Conservation (phyloP, 805 yeast species). For the Hanseniaspora lindneri region DNA sequence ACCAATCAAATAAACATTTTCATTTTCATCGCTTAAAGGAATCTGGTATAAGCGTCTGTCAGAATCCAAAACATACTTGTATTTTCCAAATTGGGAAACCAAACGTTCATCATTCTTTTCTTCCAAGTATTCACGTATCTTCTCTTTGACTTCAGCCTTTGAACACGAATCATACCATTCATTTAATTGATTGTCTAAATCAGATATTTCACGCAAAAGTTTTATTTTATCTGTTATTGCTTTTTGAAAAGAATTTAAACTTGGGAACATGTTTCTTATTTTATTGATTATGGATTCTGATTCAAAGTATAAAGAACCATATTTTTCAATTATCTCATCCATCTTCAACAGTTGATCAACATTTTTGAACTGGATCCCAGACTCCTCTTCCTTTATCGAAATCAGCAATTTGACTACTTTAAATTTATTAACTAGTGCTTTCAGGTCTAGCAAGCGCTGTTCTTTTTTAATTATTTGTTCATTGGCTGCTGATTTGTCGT, state of each 20-base stretch:
- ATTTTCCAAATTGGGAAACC: slow-evolving; percentile 6
- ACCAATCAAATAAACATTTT: neutral
- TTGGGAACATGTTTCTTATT: neutral
- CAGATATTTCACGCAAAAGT: neutral
- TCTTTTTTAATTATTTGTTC: neutral
- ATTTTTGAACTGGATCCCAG: slow-evolving; percentile 30
- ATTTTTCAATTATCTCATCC: slow-evolving; percentile 1
- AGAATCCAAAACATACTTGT: neutral
- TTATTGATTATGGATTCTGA: neutral
- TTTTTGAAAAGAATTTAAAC: neutral
- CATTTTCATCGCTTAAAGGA: neutral
- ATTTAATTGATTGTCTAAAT: neutral
- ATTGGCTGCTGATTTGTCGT: slow-evolving; percentile 12
- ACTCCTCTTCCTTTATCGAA: slow-evolving; percentile 14
- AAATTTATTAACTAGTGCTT: slow-evolving; percentile 1
- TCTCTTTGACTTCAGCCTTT: neutral
- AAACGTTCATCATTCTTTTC: neutral
- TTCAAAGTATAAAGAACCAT: slow-evolving; percentile 1
- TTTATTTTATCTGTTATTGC: neutral
- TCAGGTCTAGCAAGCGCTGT: neutral
- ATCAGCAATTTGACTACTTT: slow-evolving; percentile 3
- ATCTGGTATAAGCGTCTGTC: neutral
- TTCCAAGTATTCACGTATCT: neutral
- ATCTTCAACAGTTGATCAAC: slow-evolving; percentile 28
- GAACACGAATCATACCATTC: neutral